Base-by-base conservation (phyloP, 1,284 basidiomycete species). In the Anthracocystis setariae region DNA sequence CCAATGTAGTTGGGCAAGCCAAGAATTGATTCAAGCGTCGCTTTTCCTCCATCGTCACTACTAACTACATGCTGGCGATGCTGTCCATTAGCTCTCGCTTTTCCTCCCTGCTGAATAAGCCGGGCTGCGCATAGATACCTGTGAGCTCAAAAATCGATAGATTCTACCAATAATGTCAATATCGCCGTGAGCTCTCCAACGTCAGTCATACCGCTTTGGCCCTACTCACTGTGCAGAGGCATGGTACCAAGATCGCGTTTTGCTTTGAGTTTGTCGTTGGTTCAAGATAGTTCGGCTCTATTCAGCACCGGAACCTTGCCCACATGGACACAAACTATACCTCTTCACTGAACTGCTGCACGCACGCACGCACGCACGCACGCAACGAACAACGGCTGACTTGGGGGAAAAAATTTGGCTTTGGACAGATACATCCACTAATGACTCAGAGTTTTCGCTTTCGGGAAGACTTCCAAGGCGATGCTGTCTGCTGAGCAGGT, bases 371-470 rank as follows among this genome's bases (percentile, higher is more conserved):
- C n/a, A n/a, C n/a, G n/a, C n/a, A n/a, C n/a, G n/a, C n/a, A n/a
- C n/a, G n/a, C n/a, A n/a, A n/a, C n/a, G n/a, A n/a, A n/a, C n/a
- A n/a, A n/a, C n/a, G n/a, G n/a, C n/a, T n/a, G n/a, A n/a, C n/a
- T n/a, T n/a, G 8, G 15, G 15, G 8, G n/a, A 29, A 21, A 39
- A 21, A 3, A 5, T 43, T 39, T 42, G 21, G 48, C 8, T 42
- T 42, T 51, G 39, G 25, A 21, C 29, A 9, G 23, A 12, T 7
- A 33, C 12, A 25, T 3, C 8, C 13, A 32, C 17, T 10, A n/a
- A 29, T 20, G 23, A 10, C 10, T 45, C 33, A 69, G 27, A 50
- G 17, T 47, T 70, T 70, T 44, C 67, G 67, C 53, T 70, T 64
- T 27, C 67, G 39, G 8, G 61, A 51, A 35, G 60, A 49, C 32